phyloP scores from a whole-genome alignment of 805 yeast species.

The Sugiyamaella marilandica region DNA sequence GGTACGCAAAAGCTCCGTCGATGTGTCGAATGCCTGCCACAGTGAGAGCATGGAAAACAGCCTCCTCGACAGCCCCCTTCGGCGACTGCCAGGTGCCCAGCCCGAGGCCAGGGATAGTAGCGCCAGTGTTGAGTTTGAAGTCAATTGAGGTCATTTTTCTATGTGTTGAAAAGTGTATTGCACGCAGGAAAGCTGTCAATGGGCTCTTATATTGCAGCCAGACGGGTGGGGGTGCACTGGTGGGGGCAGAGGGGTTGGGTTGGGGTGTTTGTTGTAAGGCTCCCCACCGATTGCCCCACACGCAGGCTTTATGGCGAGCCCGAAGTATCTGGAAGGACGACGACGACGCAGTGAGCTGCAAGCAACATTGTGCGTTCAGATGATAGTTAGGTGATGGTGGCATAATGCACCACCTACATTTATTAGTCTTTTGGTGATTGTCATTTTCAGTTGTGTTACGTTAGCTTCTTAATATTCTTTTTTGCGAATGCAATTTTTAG shows the following conservation, averaged over 20 bases:
- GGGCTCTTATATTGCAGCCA: background rate
- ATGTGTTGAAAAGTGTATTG: background rate
- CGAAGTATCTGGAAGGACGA: too few relatives aligned
- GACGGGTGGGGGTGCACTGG: background rate
- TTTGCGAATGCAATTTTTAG: too few relatives aligned
- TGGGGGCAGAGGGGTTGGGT: background rate
- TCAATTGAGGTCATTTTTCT: constrained; percentile 20
- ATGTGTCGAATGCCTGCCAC: constrained; percentile 66
- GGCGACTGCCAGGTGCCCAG: constrained; percentile 71
- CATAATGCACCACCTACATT: too few relatives aligned
- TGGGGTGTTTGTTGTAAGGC: too few relatives aligned
- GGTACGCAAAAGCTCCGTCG: constrained; percentile 69
- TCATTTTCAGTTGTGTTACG: too few relatives aligned
- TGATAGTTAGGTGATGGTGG: too few relatives aligned
- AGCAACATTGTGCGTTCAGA: too few relatives aligned
- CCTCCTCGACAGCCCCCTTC: constrained; percentile 47
- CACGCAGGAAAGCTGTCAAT: background rate
- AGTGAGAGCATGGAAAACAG: constrained; percentile 54
- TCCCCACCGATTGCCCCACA: too few relatives aligned
- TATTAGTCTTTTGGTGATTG: too few relatives aligned
- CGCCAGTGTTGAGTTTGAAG: constrained; percentile 50
- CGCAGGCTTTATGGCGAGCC: too few relatives aligned
- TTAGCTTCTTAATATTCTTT: too few relatives aligned
- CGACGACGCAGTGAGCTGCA: too few relatives aligned
- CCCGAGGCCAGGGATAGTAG: constrained; percentile 59